Evolutionary conservation across 176 grass and related monocot species (phyloP).

Genomic region (Oryza rufipogon): DNA sequence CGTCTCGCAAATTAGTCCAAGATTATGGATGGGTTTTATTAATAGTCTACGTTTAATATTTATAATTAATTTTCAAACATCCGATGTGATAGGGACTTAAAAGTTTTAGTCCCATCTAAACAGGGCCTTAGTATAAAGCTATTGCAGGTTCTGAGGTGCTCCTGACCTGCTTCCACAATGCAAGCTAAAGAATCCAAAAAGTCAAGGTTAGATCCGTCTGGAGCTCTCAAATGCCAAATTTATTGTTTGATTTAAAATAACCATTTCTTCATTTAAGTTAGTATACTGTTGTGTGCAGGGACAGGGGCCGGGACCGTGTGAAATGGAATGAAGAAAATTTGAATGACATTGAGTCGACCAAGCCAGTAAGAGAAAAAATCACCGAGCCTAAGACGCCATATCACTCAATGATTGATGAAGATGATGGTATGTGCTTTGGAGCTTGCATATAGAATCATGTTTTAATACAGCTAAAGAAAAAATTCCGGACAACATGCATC

Average conservation of each 20-base stretch:
- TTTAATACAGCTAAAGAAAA: not conserved
- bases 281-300: constrained; percentile 30
- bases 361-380: constrained; percentile 84
- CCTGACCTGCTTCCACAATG: not conserved
- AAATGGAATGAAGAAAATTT: constrained; percentile 84
- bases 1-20: too few species aligned
- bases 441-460: not conserved
- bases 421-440: constrained; percentile 61
- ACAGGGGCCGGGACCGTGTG: constrained; percentile 55
- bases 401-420: constrained; percentile 67
- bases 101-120: too few species aligned
- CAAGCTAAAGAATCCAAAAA: constrained; percentile 35
- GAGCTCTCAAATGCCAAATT: not conserved
- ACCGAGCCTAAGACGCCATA: constrained; percentile 89
- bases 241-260: not conserved
- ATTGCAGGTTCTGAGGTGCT: constrained; percentile 12
- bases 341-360: constrained; percentile 77
- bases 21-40: too few species aligned
- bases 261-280: not conserved
- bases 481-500: constrained; percentile 21
- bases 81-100: too few species aligned
- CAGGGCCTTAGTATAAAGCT: not conserved
- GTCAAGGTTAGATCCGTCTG: constrained; percentile 28
- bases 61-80: too few species aligned
- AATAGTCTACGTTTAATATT: too few species aligned